Base-by-base conservation (phyloP, 225 moss, liverwort and hornwort species). In the Sphagnum tenellum region DNA sequence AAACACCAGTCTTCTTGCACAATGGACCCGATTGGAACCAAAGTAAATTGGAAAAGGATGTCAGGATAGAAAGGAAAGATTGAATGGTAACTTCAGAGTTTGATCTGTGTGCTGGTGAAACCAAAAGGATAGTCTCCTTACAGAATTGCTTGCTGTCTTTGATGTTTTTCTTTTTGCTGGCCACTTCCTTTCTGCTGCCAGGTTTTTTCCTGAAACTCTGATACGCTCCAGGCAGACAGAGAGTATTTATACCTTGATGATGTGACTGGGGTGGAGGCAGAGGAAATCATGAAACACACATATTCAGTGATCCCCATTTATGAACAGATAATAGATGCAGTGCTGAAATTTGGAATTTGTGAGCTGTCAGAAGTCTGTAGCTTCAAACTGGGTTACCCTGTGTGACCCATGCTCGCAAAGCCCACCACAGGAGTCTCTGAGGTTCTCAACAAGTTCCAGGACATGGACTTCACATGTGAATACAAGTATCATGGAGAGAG, bases 401-500 rank as follows among this genome's bases (percentile, higher is more conserved):
- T 98, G 58, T 90, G 93, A 69, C 93, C 98, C 54, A 98, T 98
- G 98, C 82, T 98, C 54, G 98, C 98, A 14, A 98, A 98, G 71
- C 93, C 98, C 66, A 98, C 98, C 4, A 98, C 86, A 58, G 98
- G 98, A 46, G 90, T 98, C 45, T 98, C 98, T 48, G 93, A 98
- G 74, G 90, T 98, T 67, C 87, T 98, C 62, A 87, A 98, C 77
- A 98, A 93, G 76, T 98, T 98, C 57, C 98, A 98, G 83, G 93
- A 86, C 48, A 81, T 84, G 65, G 83, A 84, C 59, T 98, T 98
- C 63, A 94, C 98, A 9, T 98, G 98, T 79, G 98, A 98, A 80
- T 98, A 98, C 77, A 98, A 98, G 82, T 98, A 98, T 67, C 90
- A 98, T 62, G 98, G 93, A 71, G 93, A 98, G 76, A 81, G 98